Percentiles rank a stretch among this genome's conserved stretches.
Conservation (phyloP, 306 rosid genomes). For the Prunus fruticosa region DNA sequence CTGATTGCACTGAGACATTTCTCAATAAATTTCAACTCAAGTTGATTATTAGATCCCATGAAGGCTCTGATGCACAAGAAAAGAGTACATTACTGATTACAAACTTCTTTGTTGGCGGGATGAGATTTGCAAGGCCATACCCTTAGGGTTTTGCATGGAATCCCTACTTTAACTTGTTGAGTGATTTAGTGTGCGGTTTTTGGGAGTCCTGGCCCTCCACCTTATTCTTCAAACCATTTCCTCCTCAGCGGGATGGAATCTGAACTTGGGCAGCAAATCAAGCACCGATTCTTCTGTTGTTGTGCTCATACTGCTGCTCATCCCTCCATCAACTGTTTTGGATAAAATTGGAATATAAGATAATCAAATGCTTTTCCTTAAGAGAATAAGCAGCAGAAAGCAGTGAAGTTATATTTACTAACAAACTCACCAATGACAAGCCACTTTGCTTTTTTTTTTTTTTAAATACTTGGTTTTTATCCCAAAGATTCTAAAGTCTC, state of each 20-base stretch:
- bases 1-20: constrained; percentile 83
- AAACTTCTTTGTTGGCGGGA: too few relatives aligned
- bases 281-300: neutral
- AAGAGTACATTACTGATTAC: constrained; percentile 42
- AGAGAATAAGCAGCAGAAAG: neutral
- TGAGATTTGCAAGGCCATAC: too few relatives aligned
- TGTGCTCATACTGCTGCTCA: neutral
- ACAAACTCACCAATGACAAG: neutral
- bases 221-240: constrained; percentile 28
- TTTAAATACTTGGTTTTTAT: neutral
- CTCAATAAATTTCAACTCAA: constrained; percentile 61
- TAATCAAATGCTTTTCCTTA: neutral
- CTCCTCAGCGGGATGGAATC: neutral
- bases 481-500: neutral
- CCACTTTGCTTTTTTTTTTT: neutral
- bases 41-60: constrained; percentile 88
- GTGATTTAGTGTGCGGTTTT: too few relatives aligned
- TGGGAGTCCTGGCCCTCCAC: constrained; percentile 2
- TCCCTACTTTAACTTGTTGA: too few relatives aligned
- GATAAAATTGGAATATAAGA: neutral
- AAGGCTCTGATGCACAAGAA: constrained; percentile 95
- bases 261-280: neutral
- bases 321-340: neutral
- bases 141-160: too few relatives aligned
- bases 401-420: neutral